These are phyloP conservation scores for Teratosphaeria zuluensis DNA, from an alignment of 2,329 filamentous ascomycete species.

Conservation along the genomic window DNA sequence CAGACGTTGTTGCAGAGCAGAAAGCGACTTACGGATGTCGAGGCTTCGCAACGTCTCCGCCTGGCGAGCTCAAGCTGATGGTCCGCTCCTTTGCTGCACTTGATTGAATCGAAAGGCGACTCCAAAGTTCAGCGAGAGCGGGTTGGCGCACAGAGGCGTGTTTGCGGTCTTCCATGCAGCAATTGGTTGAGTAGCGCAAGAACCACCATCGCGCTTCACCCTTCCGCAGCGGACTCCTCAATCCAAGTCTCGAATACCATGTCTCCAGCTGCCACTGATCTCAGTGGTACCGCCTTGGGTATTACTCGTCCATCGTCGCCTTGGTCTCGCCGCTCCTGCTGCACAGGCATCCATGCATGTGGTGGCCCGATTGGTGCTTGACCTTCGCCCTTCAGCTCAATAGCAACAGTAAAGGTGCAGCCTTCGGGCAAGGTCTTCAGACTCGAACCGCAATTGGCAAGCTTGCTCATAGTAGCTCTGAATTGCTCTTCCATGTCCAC, in stretches of 20 bases:
- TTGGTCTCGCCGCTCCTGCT: conserved; percentile 15
- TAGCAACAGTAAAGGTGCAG: conserved; percentile 66
- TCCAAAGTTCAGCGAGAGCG: neutral
- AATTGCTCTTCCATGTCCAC: conserved; percentile 63
- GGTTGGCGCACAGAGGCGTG: neutral
- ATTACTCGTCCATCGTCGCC: neutral
- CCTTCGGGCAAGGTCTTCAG: conserved; percentile 50
- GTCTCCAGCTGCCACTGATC: conserved; percentile 54
- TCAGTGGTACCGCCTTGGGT: conserved; percentile 36
- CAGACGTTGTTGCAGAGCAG: too few relatives aligned
- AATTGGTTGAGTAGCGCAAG: neutral
- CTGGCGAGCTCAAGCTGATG: too few relatives aligned
- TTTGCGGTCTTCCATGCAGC: neutral
- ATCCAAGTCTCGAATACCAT: conserved; percentile 61
- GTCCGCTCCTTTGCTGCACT: too few relatives aligned
- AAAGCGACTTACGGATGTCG: too few relatives aligned
- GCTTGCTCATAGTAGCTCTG: conserved; percentile 53
- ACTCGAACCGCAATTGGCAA: conserved; percentile 51
- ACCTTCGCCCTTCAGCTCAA: conserved; percentile 57
- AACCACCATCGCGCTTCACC: too few relatives aligned
- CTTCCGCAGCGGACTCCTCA: conserved; percentile 30
- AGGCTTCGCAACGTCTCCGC: too few relatives aligned
- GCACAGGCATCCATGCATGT: conserved; percentile 52
- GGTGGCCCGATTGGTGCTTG: conserved; percentile 40
- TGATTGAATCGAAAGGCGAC: neutral